These are phyloP conservation scores for Myxozyma lipomycoides DNA, from an alignment of 805 yeast genomes.

Conservation along the genomic window DNA sequence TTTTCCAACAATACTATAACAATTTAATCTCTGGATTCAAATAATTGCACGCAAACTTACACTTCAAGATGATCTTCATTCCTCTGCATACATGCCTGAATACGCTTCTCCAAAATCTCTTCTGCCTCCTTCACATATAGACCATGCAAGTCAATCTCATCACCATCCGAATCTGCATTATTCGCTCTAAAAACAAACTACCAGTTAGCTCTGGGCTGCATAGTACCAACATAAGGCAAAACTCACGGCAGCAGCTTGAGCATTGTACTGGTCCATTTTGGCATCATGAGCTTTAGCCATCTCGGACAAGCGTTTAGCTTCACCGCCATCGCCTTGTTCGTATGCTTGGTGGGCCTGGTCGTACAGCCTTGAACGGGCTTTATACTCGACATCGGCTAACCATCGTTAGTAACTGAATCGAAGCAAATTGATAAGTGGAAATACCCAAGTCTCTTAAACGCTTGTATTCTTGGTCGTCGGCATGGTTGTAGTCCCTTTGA, in stretches of 20 bases:
- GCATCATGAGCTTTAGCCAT: constrained; percentile 57
- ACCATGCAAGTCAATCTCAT: constrained; percentile 93
- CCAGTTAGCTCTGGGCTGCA: too few relatives aligned
- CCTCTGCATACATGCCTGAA: constrained; percentile 56
- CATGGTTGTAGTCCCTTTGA: constrained; percentile 39
- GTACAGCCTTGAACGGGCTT: constrained; percentile 52
- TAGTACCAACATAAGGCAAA: not conserved
- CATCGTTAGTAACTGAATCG: not conserved
- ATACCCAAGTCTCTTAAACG: constrained; percentile 6
- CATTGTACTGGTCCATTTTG: constrained; percentile 66
- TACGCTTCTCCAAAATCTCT: constrained; percentile 66
- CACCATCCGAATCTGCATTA: constrained; percentile 75
- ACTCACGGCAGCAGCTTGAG: constrained; percentile 61
- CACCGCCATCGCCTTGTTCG: constrained; percentile 63
- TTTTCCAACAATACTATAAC: constrained; percentile 70
- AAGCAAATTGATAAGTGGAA: not conserved
- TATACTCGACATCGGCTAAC: constrained; percentile 63
- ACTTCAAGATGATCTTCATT: constrained; percentile 65
- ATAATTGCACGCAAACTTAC: constrained; percentile 13
- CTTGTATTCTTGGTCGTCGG: constrained; percentile 35
- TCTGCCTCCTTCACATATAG: constrained; percentile 78
- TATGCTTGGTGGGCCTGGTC: constrained; percentile 74
- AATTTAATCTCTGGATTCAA: not conserved
- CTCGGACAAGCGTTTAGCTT: constrained; percentile 69
- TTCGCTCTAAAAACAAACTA: constrained; percentile 77